These are phyloP conservation scores for Hawksworthiomyces lignivorus DNA, from an alignment of 2,329 filamentous ascomycete species.

Conservation along the genomic window DNA sequence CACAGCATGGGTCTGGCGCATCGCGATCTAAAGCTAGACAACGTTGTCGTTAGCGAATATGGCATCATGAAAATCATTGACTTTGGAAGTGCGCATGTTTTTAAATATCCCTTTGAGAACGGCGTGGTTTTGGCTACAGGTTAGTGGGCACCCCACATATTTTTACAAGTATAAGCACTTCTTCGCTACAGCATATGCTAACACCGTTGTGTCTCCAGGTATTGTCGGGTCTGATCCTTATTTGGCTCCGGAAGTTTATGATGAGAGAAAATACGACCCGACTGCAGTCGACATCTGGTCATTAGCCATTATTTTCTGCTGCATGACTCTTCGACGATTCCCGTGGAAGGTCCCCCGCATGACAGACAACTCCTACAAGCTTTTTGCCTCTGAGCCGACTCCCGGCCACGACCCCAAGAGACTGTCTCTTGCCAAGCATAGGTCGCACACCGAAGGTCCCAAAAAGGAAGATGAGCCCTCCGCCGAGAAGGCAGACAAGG, in stretches of 20 bases:
- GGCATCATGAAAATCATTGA: conserved; percentile 99
- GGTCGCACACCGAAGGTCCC: conserved; percentile 57
- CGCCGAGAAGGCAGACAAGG: background rate
- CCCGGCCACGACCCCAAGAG: conserved; percentile 58
- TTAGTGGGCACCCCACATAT: too few relatives aligned
- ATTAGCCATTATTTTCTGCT: conserved; percentile 95
- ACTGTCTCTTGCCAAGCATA: conserved; percentile 32
- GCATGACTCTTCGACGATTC: conserved; percentile 91
- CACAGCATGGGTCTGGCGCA: conserved; percentile 94
- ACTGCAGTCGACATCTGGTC: conserved; percentile 97
- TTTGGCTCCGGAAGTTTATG: conserved; percentile 92
- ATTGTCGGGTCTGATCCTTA: conserved; percentile 86
- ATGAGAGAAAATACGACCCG: conserved; percentile 86
- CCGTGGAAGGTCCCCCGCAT: conserved; percentile 93
- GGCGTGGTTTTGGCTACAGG: conserved; percentile 74
- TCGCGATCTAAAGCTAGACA: conserved; percentile 92
- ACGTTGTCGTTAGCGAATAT: conserved; percentile 91
- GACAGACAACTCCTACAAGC: conserved; percentile 88
- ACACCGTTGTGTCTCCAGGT: conserved; percentile 27
- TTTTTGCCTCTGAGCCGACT: conserved; percentile 81
- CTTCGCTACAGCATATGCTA: too few relatives aligned
- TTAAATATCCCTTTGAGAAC: conserved; percentile 93
- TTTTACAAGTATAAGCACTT: too few relatives aligned
- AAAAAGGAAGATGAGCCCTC: conserved; percentile 39
- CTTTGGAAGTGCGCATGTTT: conserved; percentile 95